These are phyloP conservation scores for Millerozyma miso DNA, from an alignment of 805 yeast species.

Conservation along the genomic window DNA sequence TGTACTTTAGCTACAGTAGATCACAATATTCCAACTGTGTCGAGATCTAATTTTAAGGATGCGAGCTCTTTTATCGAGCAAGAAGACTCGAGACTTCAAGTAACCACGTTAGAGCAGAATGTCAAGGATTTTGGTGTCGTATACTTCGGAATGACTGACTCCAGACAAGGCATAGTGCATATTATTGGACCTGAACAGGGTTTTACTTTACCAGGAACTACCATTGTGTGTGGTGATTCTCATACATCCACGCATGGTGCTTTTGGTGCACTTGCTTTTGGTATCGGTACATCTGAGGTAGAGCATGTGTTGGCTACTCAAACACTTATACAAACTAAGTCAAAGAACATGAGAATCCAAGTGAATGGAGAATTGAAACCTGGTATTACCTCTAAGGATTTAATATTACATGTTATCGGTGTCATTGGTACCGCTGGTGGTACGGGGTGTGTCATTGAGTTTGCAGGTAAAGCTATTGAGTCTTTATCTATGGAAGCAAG, in stretches of 20 bases:
- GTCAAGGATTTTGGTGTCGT: conserved; percentile 87
- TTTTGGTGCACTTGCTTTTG: conserved; percentile 94
- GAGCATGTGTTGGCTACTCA: conserved; percentile 99
- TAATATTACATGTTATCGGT: conserved; percentile 91
- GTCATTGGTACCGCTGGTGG: conserved; percentile 99
- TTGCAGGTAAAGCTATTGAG: conserved; percentile 93
- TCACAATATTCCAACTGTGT: conserved; percentile 93
- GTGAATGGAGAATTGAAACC: conserved; percentile 80
- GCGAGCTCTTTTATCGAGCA: conserved; percentile 80
- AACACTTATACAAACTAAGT: conserved; percentile 88
- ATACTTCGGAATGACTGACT: conserved; percentile 91
- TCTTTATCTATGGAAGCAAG: conserved; percentile 92
- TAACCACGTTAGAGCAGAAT: conserved; percentile 85
- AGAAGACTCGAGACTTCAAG: conserved; percentile 89
- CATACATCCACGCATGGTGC: conserved; percentile 99
- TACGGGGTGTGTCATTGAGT: conserved; percentile 94
- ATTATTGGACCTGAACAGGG: conserved; percentile 99
- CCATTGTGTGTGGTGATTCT: conserved; percentile 98
- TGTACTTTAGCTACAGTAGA: conserved; percentile 94
- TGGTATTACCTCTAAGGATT: conserved; percentile 95
- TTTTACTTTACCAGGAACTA: conserved; percentile 96
- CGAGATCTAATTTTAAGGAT: conserved; percentile 73
- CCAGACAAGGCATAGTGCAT: conserved; percentile 97
- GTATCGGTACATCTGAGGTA: conserved; percentile 98
- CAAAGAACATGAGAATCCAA: conserved; percentile 89